Evolutionary conservation across 2,329 filamentous ascomycete genomes (phyloP), one percentile per base, ranked within the genome.

Genomic region (Penicillium freii): DNA sequence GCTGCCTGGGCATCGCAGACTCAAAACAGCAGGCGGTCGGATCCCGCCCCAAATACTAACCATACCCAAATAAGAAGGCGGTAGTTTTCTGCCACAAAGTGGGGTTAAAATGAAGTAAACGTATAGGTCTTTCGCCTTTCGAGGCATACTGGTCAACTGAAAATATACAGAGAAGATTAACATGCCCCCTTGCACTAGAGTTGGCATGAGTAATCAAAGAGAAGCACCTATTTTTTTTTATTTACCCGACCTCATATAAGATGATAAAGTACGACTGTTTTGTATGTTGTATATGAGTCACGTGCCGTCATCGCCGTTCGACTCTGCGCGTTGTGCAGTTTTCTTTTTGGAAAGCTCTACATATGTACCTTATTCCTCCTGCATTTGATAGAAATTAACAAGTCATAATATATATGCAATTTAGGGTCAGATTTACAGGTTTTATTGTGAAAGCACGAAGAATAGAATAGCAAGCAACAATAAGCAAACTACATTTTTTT

Each of bases 201-300:
- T 92, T 92, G 90, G 92, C 89, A 92, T 87, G 87, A 85, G 87
- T 81, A 84, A 86, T 85, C 85, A 88, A 88, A 89, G 87, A 88
- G 86, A 87, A 84, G 82, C 85, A 82, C 81, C 80, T 80, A 79
- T 84, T 84, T 85, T 87, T 86, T 87, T 86, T 36, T 3, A 8
- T 36, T 36, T 7, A 36, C 34, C 17, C 34, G 17, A 36, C 13
- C 34, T 17, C 7, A 36, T 6, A 17, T 36, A 8, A n/a, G 17
- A n/a, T 36, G 34, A n/a, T 36, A n/a, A 15, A n/a, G 34, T 36
- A 3, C 5, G 5, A 13, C 23, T 23, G 31, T 5, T 13, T 33
- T 33, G 34, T 3, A 36, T 17, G 15, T n/a, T 15, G 34, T 15
- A 36, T n/a, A 3, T 2, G 6, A 13, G 6, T 34, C 33, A 36